Base-by-base conservation (phyloP, 148 eudicot species). In the Dysphania ambrosioides region DNA sequence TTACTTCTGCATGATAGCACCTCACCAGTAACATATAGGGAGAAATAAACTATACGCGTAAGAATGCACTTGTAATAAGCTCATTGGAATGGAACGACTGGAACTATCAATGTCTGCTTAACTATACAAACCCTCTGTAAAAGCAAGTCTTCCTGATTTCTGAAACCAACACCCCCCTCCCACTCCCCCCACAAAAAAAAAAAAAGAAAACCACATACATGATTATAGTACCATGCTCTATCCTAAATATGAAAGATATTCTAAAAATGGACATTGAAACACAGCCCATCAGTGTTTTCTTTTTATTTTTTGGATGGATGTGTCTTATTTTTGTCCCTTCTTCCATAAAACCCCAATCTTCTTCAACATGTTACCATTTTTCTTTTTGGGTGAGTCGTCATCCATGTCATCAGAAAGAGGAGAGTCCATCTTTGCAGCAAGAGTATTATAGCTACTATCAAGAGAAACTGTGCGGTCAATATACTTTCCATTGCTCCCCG, bases 381-480 rank as follows among this genome's bases (percentile, higher is more conserved):
- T 95, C 88, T 88, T 95, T 85, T 89, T 92, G 4, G 84, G 87
- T 6, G 88, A 90, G 26, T 92, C 94, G 1, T 84, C 90, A 32
- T 90, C 92, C 78, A 84, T 68, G 32, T 87, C 96, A 74, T 92
- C 97, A 1, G 90, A 86, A 66, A 78, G 87, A 1, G 96, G 88
- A 2, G 90, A 92, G 55, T 83, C 86, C 73, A 89, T 72, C 81
- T 87, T 90, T 40, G 89, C 87, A 40, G 88, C 89, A n/a, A 89
- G 78, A 11, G 86, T 85, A 57, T 89, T 80, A 70, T 83, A 81
- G 71, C 75, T 79, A 42, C 71, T 84, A 72, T 89, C 96, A 11
- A 90, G 74, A 21, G 95, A 88, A 21, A 86, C 87, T 6, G 88
- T 84, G 31, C 91, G 85, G 65, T 88, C 93, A 10, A 85, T 83